Evolutionary conservation across 371 early-diverging fungal genomes (phyloP).

Genomic region (Rhizopus delemar): DNA sequence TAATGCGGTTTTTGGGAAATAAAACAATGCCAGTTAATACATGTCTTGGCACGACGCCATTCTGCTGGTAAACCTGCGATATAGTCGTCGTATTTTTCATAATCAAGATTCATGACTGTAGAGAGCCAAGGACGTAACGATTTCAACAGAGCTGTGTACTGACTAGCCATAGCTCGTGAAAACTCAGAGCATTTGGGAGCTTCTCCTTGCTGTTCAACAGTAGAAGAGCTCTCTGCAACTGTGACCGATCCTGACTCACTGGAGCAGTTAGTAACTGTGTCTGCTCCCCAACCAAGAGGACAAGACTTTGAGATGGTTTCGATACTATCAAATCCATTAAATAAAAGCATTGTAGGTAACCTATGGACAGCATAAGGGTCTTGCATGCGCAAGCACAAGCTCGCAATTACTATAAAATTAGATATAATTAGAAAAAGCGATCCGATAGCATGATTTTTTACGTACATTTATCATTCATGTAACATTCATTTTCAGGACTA

Average conservation of each 20-base stretch:
- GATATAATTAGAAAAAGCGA: neutral
- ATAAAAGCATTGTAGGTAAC: conserved; percentile 47
- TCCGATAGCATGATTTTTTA: neutral
- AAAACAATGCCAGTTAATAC: conserved; percentile 48
- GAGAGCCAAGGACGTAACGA: conserved; percentile 46
- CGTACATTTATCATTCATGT: conserved; percentile 47
- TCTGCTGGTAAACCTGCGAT: conserved; percentile 38
- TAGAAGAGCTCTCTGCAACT: neutral
- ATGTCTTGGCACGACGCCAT: conserved; percentile 42
- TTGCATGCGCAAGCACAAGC: conserved; percentile 41
- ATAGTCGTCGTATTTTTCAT: conserved; percentile 33
- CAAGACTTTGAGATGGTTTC: conserved; percentile 37
- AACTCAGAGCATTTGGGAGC: conserved; percentile 28
- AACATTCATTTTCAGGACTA: conserved; percentile 32
- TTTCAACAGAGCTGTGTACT: conserved; percentile 34
- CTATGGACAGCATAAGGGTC: conserved; percentile 48
- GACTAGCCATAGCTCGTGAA: conserved; percentile 37
- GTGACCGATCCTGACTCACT: neutral
- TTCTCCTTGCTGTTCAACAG: conserved; percentile 2
- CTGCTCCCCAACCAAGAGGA: conserved; percentile 48
- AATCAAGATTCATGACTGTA: conserved; percentile 28
- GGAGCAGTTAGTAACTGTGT: conserved; percentile 6
- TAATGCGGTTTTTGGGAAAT: conserved; percentile 46
- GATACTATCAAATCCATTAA: conserved; percentile 39
- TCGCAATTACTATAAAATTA: conserved; percentile 33